phyloP scores from a whole-genome alignment of 331 rosid genomes.

The Malus hybrid region DNA sequence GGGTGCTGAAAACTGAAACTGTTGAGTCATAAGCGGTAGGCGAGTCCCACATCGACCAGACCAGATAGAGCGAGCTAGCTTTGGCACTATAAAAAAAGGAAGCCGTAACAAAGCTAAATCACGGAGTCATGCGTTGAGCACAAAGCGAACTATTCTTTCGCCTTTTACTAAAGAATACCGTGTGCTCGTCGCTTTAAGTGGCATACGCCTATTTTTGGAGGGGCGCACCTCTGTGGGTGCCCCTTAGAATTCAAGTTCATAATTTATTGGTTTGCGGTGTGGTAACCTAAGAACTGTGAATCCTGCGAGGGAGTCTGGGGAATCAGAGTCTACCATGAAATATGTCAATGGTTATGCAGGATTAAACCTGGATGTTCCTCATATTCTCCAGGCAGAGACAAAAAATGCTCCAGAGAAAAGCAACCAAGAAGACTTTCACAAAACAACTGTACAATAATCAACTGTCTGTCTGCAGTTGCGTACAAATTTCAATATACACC shows the following conservation, averaged over 20 bases:
- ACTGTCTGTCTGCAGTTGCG: background rate
- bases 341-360: background rate
- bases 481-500: background rate
- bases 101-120: rapidly evolving
- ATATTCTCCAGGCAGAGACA: background rate
- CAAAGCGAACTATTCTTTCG: too few relatives aligned
- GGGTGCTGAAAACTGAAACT: too few relatives aligned
- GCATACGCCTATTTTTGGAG: too few relatives aligned
- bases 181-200: too few relatives aligned
- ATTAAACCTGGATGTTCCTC: background rate
- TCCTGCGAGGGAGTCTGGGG: rapidly evolving
- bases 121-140: too few relatives aligned
- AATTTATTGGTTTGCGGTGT: rapidly evolving
- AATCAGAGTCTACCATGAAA: rapidly evolving
- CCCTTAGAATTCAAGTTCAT: too few relatives aligned
- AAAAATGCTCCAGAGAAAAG: background rate
- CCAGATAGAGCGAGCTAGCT: too few relatives aligned
- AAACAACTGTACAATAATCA: background rate
- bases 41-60: too few relatives aligned
- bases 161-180: too few relatives aligned
- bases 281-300: rapidly evolving
- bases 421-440: background rate
- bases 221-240: too few relatives aligned
- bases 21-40: too few relatives aligned
- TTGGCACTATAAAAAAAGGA: too few relatives aligned